Base-by-base conservation (phyloP, 192 early-diverging fungal genomes). In the Diversispora eburnea region DNA sequence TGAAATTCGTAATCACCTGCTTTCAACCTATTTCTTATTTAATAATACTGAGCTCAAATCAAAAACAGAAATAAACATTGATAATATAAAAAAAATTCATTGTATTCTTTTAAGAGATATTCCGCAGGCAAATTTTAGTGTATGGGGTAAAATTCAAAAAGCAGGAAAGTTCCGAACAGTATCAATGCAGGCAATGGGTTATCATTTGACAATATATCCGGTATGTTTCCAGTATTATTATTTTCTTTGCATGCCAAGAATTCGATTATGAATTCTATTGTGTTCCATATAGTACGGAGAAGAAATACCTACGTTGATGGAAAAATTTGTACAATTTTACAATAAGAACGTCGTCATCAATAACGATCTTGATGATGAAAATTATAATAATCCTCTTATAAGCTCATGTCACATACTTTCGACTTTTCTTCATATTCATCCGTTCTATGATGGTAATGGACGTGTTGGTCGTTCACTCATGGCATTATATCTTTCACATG, bases 201-300 rank as follows among this genome's bases (percentile, higher is more conserved):
- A 72, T 47, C 45, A 49, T 72, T 72, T 72, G 46, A 72, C 70
- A 1, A 3, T 72, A 60, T 72, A 72, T 68, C 55, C 56, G n/a
- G 70, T 71, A 48, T 59, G 57, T 48, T 48, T 60, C 22, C 59
- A 71, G 45, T 72, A 33, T 59, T 59, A 49, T 13, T 72, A 7
- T 42, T 10, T 13, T 3, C 20, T 61, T 60, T 0, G 25, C 2
- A 33, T 33, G 25, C 25, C 12, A 10, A 9, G 47, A n/a, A 10
- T 65, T 48, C 4, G 39, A 33, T 72, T 72, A 72, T 72, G 43
- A 13, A 45, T 72, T 13, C 60, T 7, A 60, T 72, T 61, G 20
- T 47, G 39, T 65, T 47, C 9, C 47, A 19, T 60, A 8, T 72
- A 72, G 58, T 72, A 72, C 33, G 20, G 20, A 58, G 42, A 22